A percentile compares a stretch with the other conserved stretches of the same genome.
These are phyloP conservation scores for Tulasnella sp. DNA, from an alignment of 768 basidiomycete species.

Conservation along the genomic window DNA sequence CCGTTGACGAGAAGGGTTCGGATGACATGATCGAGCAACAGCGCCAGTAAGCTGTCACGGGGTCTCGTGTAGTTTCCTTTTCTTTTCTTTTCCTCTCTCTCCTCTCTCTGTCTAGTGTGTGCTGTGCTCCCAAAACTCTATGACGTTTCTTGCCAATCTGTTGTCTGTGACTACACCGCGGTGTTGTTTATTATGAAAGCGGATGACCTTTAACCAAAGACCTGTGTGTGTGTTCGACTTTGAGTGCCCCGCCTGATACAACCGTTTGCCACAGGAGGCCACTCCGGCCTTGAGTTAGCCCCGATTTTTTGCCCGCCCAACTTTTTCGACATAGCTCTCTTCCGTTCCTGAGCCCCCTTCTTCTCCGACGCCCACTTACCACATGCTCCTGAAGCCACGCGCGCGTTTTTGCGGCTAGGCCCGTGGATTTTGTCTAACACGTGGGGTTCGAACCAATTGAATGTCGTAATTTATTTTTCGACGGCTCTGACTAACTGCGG, in stretches of 20 bases:
- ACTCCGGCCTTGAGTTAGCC: background rate
- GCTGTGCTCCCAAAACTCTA: slow-evolving; percentile 2
- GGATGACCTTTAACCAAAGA: background rate
- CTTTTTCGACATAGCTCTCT: background rate
- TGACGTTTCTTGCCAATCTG: background rate
- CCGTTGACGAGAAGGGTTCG: slow-evolving; percentile 13
- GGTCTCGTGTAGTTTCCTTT: background rate
- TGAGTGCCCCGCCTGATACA: background rate
- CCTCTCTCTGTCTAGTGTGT: background rate
- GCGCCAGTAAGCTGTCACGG: background rate
- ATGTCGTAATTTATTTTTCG: background rate
- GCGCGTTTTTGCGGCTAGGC: background rate
- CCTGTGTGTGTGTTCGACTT: background rate
- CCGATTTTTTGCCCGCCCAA: background rate
- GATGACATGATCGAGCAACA: slow-evolving; percentile 16
- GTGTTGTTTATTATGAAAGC: background rate
- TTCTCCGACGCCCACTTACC: background rate
- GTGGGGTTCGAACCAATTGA: background rate
- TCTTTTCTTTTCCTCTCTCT: background rate
- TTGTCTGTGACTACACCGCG: background rate
- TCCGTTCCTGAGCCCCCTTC: background rate
- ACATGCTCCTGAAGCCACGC: background rate
- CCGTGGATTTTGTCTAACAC: background rate
- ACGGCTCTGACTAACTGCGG: background rate
- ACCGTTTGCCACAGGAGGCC: background rate